Base-by-base conservation (phyloP, 345 rosid genomes). In the Raphanus raphanistrum region DNA sequence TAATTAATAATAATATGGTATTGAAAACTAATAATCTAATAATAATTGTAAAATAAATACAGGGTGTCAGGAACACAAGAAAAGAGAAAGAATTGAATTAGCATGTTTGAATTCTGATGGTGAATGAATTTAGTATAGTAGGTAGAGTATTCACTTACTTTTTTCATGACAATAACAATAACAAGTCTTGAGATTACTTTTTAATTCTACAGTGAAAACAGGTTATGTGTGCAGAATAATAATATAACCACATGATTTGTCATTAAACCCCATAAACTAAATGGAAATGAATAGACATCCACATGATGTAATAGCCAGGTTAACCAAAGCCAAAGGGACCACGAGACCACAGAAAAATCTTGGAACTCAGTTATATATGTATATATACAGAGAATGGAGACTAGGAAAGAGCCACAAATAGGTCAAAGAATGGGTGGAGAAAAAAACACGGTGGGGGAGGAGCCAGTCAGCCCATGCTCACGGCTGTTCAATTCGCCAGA, bases 401-500 rank as follows among this genome's bases (percentile, higher is more conserved):
- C 15, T 43, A 11, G 52, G 15, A 43, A 43, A 43, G 45, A 43
- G 4, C 52, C 52, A 43, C 52, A 43, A 11, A 43, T 43, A 43
- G 15, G 52, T 43, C 52, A 43, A 43, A 43, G 52, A 43, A 43
- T 43, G 52, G 52, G 52, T 55, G 28, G 7, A 27, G 75, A 69
- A 35, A 73, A 33, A 50, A 62, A 79, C 6, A 60, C 15, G 41
- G 70, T 48, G 75, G 74, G 59, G 75, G 89, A 76, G 33, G 89
- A 85, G 79, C 84, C 87, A 3, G 69, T 88, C 35, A 89, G 93
- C 74, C 92, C 94, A 8, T 66, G 86, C 12, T 80, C 94, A 75
- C 83, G 88, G 52, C 69, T 86, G 81, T 91, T 86, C 60, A 87
- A 89, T 16, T 85, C 83, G 17, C 90, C 90, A 29, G 75, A 78